phyloP scores from a whole-genome alignment of 1,139 yeast species.

The Suhomyces guaymorum region DNA sequence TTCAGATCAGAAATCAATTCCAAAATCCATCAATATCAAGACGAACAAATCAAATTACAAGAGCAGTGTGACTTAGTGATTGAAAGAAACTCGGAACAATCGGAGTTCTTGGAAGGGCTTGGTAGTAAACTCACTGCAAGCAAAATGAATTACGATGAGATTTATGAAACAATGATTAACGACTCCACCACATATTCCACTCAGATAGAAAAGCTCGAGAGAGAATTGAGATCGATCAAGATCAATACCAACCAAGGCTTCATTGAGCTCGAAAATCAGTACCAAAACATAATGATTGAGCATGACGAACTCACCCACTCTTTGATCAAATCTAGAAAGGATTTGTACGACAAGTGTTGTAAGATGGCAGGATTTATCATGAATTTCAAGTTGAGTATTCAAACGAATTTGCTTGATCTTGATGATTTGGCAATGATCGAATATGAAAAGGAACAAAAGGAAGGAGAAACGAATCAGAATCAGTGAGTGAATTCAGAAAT shows the following conservation, averaged over 20 bases:
- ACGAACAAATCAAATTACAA: slow-evolving; percentile 59
- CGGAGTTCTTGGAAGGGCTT: slow-evolving; percentile 58
- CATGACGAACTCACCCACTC: slow-evolving; percentile 53
- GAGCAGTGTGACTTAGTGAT: slow-evolving; percentile 58
- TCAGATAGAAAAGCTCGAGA: slow-evolving; percentile 66
- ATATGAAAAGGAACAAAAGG: slow-evolving; percentile 27
- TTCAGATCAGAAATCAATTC: slow-evolving; percentile 51
- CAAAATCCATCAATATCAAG: slow-evolving; percentile 55
- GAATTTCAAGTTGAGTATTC: slow-evolving; percentile 65
- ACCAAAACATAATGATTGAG: slow-evolving; percentile 56
- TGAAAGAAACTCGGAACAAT: slow-evolving; percentile 57
- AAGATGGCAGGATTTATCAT: slow-evolving; percentile 60
- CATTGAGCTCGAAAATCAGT: slow-evolving; percentile 56
- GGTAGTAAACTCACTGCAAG: slow-evolving; percentile 57
- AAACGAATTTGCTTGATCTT: slow-evolving; percentile 56
- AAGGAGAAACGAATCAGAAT: no score
- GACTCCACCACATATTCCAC: slow-evolving; percentile 57
- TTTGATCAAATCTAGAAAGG: slow-evolving; percentile 48
- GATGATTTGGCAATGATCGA: slow-evolving; percentile 48
- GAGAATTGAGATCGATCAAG: slow-evolving; percentile 57
- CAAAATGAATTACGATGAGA: slow-evolving; percentile 58
- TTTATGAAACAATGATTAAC: slow-evolving; percentile 56
- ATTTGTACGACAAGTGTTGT: slow-evolving; percentile 54
- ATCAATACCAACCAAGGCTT: slow-evolving; percentile 55
- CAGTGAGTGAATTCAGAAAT: neutral